Percentiles rank a stretch among this genome's conserved stretches.
Evolutionary conservation across 495 filamentous ascomycete species (phyloP).

Genomic region (Pseudevernia furfuracea): DNA sequence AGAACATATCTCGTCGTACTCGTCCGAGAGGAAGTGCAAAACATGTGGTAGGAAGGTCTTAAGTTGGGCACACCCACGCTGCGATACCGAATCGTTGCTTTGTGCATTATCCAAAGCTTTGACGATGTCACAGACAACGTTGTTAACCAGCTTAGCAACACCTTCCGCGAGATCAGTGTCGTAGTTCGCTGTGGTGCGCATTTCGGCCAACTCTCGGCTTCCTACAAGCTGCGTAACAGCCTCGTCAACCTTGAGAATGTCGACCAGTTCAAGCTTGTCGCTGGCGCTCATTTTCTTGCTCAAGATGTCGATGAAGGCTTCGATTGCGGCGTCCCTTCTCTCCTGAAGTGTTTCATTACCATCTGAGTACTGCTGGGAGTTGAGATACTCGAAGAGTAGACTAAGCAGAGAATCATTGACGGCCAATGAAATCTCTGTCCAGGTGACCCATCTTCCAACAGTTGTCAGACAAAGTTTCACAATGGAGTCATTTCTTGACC

Average conservation of each 20-base stretch:
- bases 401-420: constrained; percentile 80
- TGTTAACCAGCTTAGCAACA: constrained; percentile 94
- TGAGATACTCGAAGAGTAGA: constrained; percentile 72
- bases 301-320: constrained; percentile 89
- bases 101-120: constrained; percentile 54
- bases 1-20: constrained; percentile 95
- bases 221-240: constrained; percentile 75
- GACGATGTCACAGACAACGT: constrained; percentile 74
- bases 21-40: constrained; percentile 89
- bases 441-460: constrained; percentile 92
- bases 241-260: constrained; percentile 73
- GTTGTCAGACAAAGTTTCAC: constrained; percentile 81
- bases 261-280: constrained; percentile 91
- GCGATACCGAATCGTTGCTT: constrained; percentile 13
- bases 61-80: constrained; percentile 41
- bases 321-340: constrained; percentile 78
- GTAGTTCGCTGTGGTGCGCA: constrained; percentile 72
- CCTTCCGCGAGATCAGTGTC: constrained; percentile 91
- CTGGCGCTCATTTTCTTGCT: constrained; percentile 93
- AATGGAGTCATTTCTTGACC: constrained; percentile 60
- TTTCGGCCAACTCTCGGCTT: constrained; percentile 67
- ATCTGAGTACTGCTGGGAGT: constrained; percentile 41
- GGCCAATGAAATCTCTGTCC: constrained; percentile 91
- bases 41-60: constrained; percentile 76
- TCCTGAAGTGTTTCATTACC: constrained; percentile 54